Conservation (phyloP, 2,329 filamentous ascomycete genomes). For the Cordyceps pruinosa region DNA sequence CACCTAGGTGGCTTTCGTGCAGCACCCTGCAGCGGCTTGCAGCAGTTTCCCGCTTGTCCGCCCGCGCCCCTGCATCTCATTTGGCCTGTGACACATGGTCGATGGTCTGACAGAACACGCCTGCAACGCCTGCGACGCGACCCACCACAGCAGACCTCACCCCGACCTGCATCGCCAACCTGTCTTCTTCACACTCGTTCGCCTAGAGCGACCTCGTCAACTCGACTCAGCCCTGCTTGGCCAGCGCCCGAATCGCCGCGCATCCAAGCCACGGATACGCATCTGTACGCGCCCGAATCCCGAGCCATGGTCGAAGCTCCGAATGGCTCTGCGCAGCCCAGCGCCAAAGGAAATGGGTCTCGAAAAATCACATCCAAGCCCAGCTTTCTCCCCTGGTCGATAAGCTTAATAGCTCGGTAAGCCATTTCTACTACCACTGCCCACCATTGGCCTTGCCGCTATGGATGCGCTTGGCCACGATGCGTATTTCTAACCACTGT, state of each 20-base stretch:
- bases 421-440: slow-evolving; percentile 13
- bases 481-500: slow-evolving; percentile 4
- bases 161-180: neutral
- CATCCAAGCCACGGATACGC: neutral
- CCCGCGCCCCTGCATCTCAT: neutral
- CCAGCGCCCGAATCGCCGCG: neutral
- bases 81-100: slow-evolving; percentile 6
- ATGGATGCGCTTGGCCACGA: neutral
- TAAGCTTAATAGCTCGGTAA: slow-evolving; percentile 51
- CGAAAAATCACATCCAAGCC: slow-evolving; percentile 20
- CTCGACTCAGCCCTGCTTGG: neutral
- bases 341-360: slow-evolving; percentile 28
- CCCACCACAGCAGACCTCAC: slow-evolving; percentile 2
- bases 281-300: neutral
- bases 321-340: slow-evolving; percentile 34
- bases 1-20: neutral
- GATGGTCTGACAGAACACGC: too few relatives aligned
- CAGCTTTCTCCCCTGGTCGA: slow-evolving; percentile 30
- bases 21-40: neutral
- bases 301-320: slow-evolving; percentile 30
- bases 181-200: neutral
- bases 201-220: slow-evolving; percentile 5
- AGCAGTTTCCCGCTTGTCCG: too few relatives aligned
- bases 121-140: neutral
- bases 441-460: neutral